Conservation (phyloP, 192 early-diverging fungal genomes). For the Geosiphon pyriformis region DNA sequence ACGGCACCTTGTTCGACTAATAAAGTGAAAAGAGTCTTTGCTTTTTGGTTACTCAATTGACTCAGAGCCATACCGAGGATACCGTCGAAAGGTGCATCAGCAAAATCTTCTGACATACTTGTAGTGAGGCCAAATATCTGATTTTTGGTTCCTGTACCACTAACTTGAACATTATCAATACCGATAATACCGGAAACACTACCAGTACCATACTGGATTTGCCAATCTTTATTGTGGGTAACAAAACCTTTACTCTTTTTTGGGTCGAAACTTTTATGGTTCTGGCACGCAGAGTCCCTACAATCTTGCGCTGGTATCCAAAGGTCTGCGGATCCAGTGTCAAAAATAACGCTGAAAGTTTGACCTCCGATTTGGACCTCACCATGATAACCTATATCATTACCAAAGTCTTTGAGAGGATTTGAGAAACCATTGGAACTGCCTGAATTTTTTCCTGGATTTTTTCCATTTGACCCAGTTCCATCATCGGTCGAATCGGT, state of each 20-base stretch:
- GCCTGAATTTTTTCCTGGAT: too few relatives aligned
- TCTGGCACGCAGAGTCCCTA: conserved; percentile 4
- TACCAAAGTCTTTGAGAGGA: not conserved
- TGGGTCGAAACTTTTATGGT: conserved; percentile 26
- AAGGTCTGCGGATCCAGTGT: conserved; percentile 55
- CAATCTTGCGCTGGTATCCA: conserved; percentile 44
- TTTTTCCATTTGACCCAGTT: too few relatives aligned
- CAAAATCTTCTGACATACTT: conserved; percentile 44
- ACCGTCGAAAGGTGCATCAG: conserved; percentile 48
- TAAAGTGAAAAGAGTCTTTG: too few relatives aligned
- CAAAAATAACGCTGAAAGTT: conserved; percentile 51
- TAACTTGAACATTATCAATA: conserved; percentile 26
- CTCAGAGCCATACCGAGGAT: conserved; percentile 57
- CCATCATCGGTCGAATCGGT: too few relatives aligned
- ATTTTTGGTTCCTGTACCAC: conserved; percentile 22
- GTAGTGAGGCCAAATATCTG: conserved; percentile 38
- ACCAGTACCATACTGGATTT: conserved; percentile 36
- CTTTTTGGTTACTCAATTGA: too few relatives aligned
- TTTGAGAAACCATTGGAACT: too few relatives aligned
- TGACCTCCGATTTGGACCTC: conserved; percentile 47
- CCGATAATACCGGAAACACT: conserved; percentile 30
- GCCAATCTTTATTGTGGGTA: conserved; percentile 18
- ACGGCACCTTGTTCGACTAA: too few relatives aligned
- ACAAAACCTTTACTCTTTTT: conserved; percentile 27
- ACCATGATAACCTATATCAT: conserved; percentile 50